A percentile compares a stretch with the other conserved stretches of the same genome.
Conservation (phyloP, 495 filamentous ascomycete species). For the Tetracladium marchalianum region DNA sequence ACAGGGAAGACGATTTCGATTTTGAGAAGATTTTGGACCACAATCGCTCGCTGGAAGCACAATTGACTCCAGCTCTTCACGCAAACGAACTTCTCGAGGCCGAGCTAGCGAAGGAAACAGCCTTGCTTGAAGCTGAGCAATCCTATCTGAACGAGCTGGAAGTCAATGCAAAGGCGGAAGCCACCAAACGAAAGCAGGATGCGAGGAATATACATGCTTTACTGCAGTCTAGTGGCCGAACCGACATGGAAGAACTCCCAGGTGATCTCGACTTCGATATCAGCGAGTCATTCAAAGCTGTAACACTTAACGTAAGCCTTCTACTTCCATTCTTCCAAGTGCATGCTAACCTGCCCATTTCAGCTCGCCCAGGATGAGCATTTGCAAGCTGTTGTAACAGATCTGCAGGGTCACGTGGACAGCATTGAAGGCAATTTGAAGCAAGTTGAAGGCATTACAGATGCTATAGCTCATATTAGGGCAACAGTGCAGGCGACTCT, state of each 20-base stretch:
- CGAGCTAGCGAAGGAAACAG: constrained; percentile 45
- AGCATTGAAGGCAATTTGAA: constrained; percentile 45
- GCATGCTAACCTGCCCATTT: constrained; percentile 16
- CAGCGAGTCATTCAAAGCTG: constrained; percentile 10
- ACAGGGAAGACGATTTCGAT: constrained; percentile 47
- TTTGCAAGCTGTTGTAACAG: constrained; percentile 25
- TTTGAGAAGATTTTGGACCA: constrained; percentile 48
- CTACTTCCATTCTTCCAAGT: constrained; percentile 22
- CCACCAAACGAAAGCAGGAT: constrained; percentile 33
- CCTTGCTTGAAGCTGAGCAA: constrained; percentile 38
- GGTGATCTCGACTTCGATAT: constrained; percentile 24
- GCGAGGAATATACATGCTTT: constrained; percentile 27
- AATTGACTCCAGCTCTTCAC: constrained; percentile 43
- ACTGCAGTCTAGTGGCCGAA: constrained; percentile 15
- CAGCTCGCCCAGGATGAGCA: constrained; percentile 19
- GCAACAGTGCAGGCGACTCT: constrained; percentile 31
- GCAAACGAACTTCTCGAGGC: constrained; percentile 41
- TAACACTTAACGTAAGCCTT: constrained; percentile 1
- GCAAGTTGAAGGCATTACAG: constrained; percentile 39
- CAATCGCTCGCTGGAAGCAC: constrained; percentile 40
- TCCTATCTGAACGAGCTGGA: constrained; percentile 41
- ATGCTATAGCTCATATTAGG: constrained; percentile 40
- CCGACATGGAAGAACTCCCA: constrained; percentile 8
- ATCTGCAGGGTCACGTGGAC: constrained; percentile 45
- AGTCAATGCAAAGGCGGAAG: constrained; percentile 40